A percentile compares a stretch with the other conserved stretches of the same genome.
phyloP scores from a whole-genome alignment of 306 rosid genomes.

The Cicer bijugum region DNA sequence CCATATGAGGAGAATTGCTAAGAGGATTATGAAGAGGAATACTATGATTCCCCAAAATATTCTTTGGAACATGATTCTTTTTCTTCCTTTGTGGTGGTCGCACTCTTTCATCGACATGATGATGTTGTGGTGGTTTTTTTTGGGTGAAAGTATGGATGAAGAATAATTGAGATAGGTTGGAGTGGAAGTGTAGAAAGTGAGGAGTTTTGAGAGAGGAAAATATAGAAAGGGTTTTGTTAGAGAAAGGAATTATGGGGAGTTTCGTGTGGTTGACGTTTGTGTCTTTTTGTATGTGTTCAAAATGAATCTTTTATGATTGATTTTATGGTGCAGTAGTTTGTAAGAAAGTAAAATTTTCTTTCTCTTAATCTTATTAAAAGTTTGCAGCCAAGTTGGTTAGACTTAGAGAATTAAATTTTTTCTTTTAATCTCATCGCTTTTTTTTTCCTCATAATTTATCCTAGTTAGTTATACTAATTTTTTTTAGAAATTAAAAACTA shows the following conservation, averaged over 20 bases:
- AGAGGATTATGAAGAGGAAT: slow-evolving; percentile 61
- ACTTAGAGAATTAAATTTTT: no score
- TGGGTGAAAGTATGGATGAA: not conserved
- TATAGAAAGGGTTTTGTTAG: not conserved
- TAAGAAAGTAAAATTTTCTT: no score
- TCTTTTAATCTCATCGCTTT: no score
- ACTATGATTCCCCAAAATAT: slow-evolving; percentile 51
- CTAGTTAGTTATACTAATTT: no score
- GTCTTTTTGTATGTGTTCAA: not conserved
- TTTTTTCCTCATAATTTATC: no score
- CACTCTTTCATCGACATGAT: slow-evolving; percentile 68
- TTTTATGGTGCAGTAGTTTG: no score
- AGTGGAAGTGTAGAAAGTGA: not conserved
- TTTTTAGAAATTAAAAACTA: no score
- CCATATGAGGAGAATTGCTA: slow-evolving; percentile 73
- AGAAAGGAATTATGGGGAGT: slow-evolving; percentile 31
- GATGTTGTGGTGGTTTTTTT: not conserved
- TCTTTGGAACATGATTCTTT: not conserved
- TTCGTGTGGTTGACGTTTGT: slow-evolving; percentile 39
- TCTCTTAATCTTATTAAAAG: no score
- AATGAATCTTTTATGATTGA: no score
- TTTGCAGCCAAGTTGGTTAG: no score
- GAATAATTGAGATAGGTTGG: not conserved
- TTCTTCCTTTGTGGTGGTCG: slow-evolving; percentile 50
- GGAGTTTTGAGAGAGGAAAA: not conserved